Conservation (phyloP, 202 grass and related monocot genomes). For the Panicum hallii region DNA sequence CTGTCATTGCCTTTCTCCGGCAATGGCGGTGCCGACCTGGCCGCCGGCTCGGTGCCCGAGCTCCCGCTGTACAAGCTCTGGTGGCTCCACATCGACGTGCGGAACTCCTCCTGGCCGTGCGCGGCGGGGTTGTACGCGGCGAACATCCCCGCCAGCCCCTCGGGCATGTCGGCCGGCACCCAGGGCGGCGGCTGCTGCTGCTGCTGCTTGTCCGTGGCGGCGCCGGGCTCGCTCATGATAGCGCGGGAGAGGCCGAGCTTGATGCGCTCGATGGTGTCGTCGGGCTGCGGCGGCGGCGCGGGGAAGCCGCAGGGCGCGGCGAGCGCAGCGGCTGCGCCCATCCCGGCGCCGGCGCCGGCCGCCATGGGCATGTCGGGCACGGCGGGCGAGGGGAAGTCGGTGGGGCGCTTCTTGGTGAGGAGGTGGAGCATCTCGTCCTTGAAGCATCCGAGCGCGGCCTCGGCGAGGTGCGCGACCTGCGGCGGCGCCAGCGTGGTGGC, state of each 20-base stretch:
- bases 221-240: slow-evolving; percentile 69
- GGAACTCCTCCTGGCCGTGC: slow-evolving; percentile 43
- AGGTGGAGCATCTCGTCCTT: slow-evolving; percentile 99
- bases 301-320: slow-evolving; percentile 20
- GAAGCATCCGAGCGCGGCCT: slow-evolving; percentile 95
- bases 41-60: slow-evolving; percentile 49
- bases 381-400: slow-evolving; percentile 47
- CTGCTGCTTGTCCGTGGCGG: slow-evolving; percentile 34
- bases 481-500: slow-evolving; percentile 88
- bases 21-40: not conserved
- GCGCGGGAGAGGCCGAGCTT: slow-evolving; percentile 80
- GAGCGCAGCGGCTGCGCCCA: not conserved
- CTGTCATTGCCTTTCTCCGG: slow-evolving; percentile 54
- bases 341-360: no score
- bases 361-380: not conserved
- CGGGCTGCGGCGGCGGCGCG: slow-evolving; percentile 38
- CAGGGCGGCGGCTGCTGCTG: slow-evolving; percentile 1
- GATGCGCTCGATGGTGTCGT: slow-evolving; percentile 73
- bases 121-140: slow-evolving; percentile 42
- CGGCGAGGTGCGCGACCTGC: slow-evolving; percentile 85
- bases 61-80: slow-evolving; percentile 64
- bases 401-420: slow-evolving; percentile 78
- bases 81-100: slow-evolving; percentile 69
- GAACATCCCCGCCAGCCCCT: slow-evolving; percentile 53
- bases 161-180: slow-evolving; percentile 40